These are phyloP conservation scores for Serpula lacrymans DNA, from an alignment of 768 basidiomycete genomes.

Conservation along the genomic window DNA sequence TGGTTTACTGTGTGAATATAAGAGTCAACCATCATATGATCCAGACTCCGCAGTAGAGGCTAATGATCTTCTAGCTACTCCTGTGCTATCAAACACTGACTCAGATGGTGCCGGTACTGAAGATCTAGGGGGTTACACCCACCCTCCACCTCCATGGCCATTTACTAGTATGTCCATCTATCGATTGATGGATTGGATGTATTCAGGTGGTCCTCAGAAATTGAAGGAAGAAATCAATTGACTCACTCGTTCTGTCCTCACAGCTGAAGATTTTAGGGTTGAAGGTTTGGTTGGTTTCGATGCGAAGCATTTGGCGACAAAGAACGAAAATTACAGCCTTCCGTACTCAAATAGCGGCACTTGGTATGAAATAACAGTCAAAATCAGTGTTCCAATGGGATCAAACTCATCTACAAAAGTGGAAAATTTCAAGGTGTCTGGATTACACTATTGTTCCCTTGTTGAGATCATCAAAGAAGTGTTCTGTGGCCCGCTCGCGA, in stretches of 20 bases:
- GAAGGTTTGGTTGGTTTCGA: constrained; percentile 1
- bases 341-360: too few relatives aligned
- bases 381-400: background rate
- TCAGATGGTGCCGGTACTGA: too few relatives aligned
- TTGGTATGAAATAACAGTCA: background rate
- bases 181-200: constrained; percentile 14
- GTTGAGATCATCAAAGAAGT: constrained; percentile 8
- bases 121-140: too few relatives aligned
- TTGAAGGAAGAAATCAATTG: background rate
- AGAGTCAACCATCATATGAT: background rate
- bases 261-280: background rate
- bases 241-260: background rate
- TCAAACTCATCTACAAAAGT: background rate
- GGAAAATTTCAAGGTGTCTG: constrained; percentile 6
- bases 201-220: constrained; percentile 3
- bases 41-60: background rate
- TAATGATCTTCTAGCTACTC: background rate
- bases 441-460: constrained; percentile 13
- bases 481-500: constrained; percentile 6
- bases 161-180: constrained; percentile 10
- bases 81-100: background rate
- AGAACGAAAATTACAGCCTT: background rate
- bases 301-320: background rate
- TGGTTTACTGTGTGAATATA: constrained; percentile 13
- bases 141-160: constrained; percentile 16